Percentiles rank a stretch among this genome's conserved stretches.
phyloP scores from a whole-genome alignment of 2,329 filamentous ascomycete species.

The Arachnomyces sp. region DNA sequence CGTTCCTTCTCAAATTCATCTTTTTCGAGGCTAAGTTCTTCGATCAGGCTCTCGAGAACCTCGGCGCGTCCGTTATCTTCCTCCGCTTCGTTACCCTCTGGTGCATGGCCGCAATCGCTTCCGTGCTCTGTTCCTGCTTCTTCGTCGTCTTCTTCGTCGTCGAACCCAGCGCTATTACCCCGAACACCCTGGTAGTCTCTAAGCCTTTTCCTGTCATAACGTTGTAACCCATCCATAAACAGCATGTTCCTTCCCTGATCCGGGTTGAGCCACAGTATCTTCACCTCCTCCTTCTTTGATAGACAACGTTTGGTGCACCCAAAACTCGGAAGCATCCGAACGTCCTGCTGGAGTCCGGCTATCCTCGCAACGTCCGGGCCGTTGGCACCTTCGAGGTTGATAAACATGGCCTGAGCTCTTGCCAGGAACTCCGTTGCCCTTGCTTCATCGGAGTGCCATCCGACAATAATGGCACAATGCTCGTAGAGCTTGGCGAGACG shows the following conservation, averaged over 20 bases:
- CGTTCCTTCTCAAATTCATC: too few species aligned
- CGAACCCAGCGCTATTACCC: too few species aligned
- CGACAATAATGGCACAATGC: conserved; percentile 18
- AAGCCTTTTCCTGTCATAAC: too few species aligned
- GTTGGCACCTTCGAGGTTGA: conserved; percentile 9
- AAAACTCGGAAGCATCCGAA: conserved; percentile 10
- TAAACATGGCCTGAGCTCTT: conserved; percentile 9
- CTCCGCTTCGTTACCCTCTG: too few species aligned
- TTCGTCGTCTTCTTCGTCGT: too few species aligned
- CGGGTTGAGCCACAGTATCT: conserved; percentile 1
- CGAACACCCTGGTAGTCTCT: too few species aligned
- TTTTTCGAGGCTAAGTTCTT: too few species aligned
- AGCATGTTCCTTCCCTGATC: conserved; percentile 6
- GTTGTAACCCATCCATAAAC: conserved; percentile 12
- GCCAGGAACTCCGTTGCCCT: conserved; percentile 15
- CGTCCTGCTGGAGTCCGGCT: conserved; percentile 5
- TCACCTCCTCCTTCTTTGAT: conserved; percentile 6
- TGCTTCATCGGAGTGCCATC: conserved; percentile 17
- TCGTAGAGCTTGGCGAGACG: conserved; percentile 13
- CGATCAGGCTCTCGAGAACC: too few species aligned
- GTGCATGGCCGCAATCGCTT: too few species aligned
- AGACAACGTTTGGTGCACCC: conserved; percentile 12
- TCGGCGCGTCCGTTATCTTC: too few species aligned
- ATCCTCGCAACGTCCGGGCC: conserved; percentile 8
- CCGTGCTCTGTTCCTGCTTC: too few species aligned